Percentiles rank a stretch among this genome's conserved stretches.
Conservation (phyloP, 306 rosid genomes). For the Prosopis cineraria region DNA sequence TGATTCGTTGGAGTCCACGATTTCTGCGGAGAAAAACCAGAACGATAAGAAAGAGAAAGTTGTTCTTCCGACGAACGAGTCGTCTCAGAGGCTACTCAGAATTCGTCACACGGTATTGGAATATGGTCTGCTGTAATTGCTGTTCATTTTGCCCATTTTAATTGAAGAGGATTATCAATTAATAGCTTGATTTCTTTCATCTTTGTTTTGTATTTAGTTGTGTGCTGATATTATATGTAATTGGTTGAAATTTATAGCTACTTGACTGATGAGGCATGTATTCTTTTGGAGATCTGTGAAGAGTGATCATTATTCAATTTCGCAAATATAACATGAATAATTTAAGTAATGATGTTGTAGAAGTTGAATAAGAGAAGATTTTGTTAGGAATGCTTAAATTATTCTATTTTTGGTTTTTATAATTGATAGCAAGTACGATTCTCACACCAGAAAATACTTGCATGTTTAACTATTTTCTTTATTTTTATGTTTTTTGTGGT, state of each 20-base stretch:
- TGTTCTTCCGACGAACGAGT: conserved; percentile 82
- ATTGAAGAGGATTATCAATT: neutral
- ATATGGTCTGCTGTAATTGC: neutral
- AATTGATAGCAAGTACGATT: too few relatives aligned
- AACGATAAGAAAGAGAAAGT: conserved; percentile 39
- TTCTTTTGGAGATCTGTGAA: neutral
- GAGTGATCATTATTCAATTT: neutral
- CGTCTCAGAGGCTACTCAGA: conserved; percentile 78
- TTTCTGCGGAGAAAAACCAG: conserved; percentile 27
- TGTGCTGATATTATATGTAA: neutral
- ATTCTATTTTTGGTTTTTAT: neutral
- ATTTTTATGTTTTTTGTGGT: neutral
- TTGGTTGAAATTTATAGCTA: neutral
- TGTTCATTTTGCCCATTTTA: neutral
- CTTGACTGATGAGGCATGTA: neutral
- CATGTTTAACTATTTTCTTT: neutral
- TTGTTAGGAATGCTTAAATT: neutral
- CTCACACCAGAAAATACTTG: neutral
- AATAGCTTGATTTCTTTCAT: neutral
- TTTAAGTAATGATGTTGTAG: neutral
- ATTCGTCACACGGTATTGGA: conserved; percentile 87
- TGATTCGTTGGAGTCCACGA: conserved; percentile 42
- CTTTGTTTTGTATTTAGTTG: neutral
- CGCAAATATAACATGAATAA: neutral
- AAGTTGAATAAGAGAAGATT: neutral